These are phyloP conservation scores for Dendrothele bispora DNA, from an alignment of 768 basidiomycete genomes.

Conservation along the genomic window DNA sequence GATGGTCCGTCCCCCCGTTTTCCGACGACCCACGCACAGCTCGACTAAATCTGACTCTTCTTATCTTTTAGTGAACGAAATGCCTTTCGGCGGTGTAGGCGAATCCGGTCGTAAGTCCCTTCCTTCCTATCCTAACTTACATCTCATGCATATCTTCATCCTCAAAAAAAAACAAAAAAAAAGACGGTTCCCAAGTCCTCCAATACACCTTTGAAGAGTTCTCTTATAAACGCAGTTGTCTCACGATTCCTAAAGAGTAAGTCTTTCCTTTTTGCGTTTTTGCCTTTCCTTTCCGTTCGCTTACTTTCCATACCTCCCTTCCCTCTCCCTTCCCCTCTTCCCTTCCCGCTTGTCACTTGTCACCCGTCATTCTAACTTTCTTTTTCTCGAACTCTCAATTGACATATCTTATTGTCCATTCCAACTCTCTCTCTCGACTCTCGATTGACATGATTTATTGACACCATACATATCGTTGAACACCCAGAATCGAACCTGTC, in stretches of 20 bases:
- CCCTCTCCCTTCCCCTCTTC: too few species aligned
- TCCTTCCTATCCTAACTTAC: neutral
- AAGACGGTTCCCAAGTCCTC: constrained; percentile 10
- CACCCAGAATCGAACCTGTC: too few species aligned
- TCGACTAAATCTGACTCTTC: neutral
- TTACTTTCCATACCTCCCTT: too few species aligned
- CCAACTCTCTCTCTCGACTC: too few species aligned
- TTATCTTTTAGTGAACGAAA: constrained; percentile 45
- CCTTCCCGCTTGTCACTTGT: too few species aligned
- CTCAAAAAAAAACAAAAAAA: too few species aligned
- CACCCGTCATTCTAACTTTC: too few species aligned
- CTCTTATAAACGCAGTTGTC: constrained; percentile 2
- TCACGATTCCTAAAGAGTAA: constrained; percentile 4
- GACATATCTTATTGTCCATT: too few species aligned
- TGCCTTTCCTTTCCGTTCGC: too few species aligned
- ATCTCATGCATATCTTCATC: neutral
- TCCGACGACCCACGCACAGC: neutral
- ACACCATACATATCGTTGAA: too few species aligned
- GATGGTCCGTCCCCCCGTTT: constrained; percentile 39
- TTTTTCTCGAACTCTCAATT: too few species aligned
- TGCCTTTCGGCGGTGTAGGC: constrained; percentile 78
- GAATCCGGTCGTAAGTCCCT: constrained; percentile 63
- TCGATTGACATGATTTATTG: too few species aligned
- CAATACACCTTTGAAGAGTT: constrained; percentile 8
- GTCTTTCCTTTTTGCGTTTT: neutral